phyloP scores from a whole-genome alignment of 164 flowering plant genomes.

The Dillenia turbinata region DNA sequence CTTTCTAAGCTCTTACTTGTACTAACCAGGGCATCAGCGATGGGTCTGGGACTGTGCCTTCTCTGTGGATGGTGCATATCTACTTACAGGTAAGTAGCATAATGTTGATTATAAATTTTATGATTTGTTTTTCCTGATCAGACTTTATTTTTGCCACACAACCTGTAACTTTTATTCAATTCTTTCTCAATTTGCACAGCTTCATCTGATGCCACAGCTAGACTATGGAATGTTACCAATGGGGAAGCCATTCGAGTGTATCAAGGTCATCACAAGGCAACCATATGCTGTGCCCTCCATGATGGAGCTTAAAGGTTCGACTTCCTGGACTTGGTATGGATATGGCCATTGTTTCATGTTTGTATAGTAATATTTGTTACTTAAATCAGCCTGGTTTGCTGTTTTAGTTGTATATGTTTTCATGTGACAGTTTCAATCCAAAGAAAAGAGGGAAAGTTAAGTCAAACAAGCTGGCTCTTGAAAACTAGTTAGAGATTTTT shows the following conservation, averaged over 20 bases:
- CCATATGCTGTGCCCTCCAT: conserved; percentile 88
- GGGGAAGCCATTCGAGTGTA: conserved; percentile 68
- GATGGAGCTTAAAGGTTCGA: conserved; percentile 46
- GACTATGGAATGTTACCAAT: conserved; percentile 70
- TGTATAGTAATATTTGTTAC: too few species aligned
- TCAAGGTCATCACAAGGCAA: conserved; percentile 92
- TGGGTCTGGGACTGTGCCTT: conserved; percentile 99
- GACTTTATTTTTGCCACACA: neutral
- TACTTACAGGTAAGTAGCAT: conserved; percentile 70
- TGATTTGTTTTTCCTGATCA: too few species aligned
- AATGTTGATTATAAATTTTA: neutral
- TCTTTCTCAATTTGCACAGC: conserved; percentile 39
- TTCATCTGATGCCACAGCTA: conserved; percentile 86
- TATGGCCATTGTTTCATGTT: too few species aligned
- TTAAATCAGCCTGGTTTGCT: too few species aligned
- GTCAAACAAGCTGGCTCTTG: too few species aligned
- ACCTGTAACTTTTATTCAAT: neutral
- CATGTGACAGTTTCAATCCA: too few species aligned
- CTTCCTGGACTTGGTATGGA: too few species aligned
- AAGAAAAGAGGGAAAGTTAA: too few species aligned
- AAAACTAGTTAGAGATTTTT: too few species aligned
- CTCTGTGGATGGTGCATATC: conserved; percentile 97
- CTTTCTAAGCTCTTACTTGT: neutral
- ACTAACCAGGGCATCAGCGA: conserved; percentile 72
- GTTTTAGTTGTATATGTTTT: too few species aligned